Evolutionary conservation across 257 asterid species (phyloP), one percentile per base, ranked within the genome.

Genomic region (Przewalskia tangutica): DNA sequence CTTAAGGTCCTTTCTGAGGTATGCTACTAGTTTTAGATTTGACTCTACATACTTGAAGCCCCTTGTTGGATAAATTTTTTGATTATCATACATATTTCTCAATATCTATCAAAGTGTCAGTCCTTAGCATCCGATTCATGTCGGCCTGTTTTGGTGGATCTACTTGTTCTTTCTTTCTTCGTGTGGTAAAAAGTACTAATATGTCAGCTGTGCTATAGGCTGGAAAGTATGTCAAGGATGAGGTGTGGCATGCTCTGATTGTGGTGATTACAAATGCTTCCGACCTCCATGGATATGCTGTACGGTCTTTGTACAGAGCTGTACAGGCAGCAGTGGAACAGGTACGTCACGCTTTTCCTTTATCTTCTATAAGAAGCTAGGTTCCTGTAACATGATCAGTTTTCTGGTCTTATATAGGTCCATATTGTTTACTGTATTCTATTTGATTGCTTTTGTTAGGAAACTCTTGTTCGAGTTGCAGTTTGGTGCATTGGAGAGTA

Each of bases 401-500:
- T 48, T 73, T 73, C 23, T 50, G 17, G 79, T 73, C 62, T 14
- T 73, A 46, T 23, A 73, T 73, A 13, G 50, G 14, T 73, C 44
- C n/a, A 13, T 71, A 44, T 71, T 11, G 62, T 80, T 40, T 79
- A 46, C 48, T 66, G 44, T 48, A 48, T 62, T 79, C 81, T 58
- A 50, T 56, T 79, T 81, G 46, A 56, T 46, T 53, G 58, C 80
- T 71, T 27, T 82, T 73, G 56, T 80, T 82, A 96, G 99, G 98
- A 94, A 92, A 89, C 90, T 84, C 99, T 96, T 78, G 92, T 91
- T 83, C 94, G 95, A 85, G 98, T 94, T 87, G 97, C 95, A 60
- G 97, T 96, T 81, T 96, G 99, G 99, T 96, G 98, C 90, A 89
- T 96, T 55, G 99, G 99, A 84, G 99, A 96, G 88, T 96, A 93